A percentile compares a stretch with the other conserved stretches of the same genome.
These are phyloP conservation scores for Digitaria exilis DNA, from an alignment of 202 grass and related monocot genomes.

Conservation along the genomic window DNA sequence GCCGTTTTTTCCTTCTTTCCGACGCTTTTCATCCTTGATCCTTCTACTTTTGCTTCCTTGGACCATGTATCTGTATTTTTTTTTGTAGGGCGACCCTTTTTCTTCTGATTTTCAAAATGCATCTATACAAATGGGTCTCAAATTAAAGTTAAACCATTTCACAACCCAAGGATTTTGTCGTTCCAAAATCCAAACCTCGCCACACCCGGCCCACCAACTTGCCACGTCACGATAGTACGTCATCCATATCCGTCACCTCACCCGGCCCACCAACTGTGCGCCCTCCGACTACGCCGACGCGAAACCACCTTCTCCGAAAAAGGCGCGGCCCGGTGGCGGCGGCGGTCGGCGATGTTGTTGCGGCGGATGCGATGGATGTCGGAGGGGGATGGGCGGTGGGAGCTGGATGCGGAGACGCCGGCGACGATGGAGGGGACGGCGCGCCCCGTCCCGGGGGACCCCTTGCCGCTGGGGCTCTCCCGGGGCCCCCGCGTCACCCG, in stretches of 20 bases:
- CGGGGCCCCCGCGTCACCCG: constrained; percentile 73
- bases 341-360: constrained; percentile 66
- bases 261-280: background rate
- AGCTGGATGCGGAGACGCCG: constrained; percentile 83
- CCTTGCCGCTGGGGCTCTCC: constrained; percentile 74
- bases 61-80: too few species aligned
- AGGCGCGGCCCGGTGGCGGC: constrained; percentile 26
- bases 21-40: too few species aligned
- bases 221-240: background rate
- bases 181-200: too few species aligned
- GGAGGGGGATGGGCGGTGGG: constrained; percentile 74
- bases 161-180: too few species aligned
- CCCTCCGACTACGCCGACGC: constrained; percentile 17
- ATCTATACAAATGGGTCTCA: too few species aligned
- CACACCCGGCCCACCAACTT: background rate
- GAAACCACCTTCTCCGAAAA: background rate
- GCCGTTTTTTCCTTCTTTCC: too few species aligned
- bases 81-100: too few species aligned
- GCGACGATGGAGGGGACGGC: constrained; percentile 87
- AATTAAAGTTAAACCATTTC: too few species aligned
- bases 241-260: constrained; percentile 21
- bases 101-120: too few species aligned
- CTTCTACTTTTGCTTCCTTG: too few species aligned
- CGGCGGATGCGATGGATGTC: constrained; percentile 77
- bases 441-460: constrained; percentile 75